Evolutionary conservation across 2,329 filamentous ascomycete genomes (phyloP).

Genomic region (Ramularia endophylla): DNA sequence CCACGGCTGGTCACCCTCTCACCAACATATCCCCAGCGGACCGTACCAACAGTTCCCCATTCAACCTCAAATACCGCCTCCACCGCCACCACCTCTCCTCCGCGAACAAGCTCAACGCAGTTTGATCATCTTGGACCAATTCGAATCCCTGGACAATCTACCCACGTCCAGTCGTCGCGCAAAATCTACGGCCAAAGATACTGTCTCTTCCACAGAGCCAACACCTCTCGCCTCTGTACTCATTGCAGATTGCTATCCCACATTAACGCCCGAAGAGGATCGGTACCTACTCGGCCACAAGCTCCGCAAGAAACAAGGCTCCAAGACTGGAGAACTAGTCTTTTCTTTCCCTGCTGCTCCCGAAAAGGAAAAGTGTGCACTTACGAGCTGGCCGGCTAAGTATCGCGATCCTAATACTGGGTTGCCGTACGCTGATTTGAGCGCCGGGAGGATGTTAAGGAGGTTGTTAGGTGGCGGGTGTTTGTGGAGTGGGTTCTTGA

Average conservation of each 20-base stretch:
- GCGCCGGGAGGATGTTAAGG: constrained; percentile 77
- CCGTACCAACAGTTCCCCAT: constrained; percentile 12
- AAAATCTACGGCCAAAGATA: constrained; percentile 15
- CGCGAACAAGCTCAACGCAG: constrained; percentile 31
- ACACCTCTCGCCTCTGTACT: constrained; percentile 55
- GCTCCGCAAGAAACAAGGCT: constrained; percentile 33
- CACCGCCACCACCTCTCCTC: constrained; percentile 22
- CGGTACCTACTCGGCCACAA: constrained; percentile 48
- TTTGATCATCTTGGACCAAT: constrained; percentile 30
- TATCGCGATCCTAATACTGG: constrained; percentile 84
- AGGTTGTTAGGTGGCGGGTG: constrained; percentile 67
- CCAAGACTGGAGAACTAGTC: constrained; percentile 33
- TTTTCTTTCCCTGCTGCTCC: constrained; percentile 29
- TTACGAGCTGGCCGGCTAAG: constrained; percentile 64
- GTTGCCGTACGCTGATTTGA: constrained; percentile 70
- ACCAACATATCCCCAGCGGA: constrained; percentile 9
- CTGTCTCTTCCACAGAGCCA: constrained; percentile 39
- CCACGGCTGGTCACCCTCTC: constrained; percentile 11
- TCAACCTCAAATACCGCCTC: constrained; percentile 16
- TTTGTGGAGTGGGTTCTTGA: constrained; percentile 74
- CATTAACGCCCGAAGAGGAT: constrained; percentile 46
- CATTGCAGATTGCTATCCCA: constrained; percentile 38
- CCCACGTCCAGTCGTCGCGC: constrained; percentile 18
- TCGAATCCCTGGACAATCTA: constrained; percentile 27
- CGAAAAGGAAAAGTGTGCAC: constrained; percentile 57